Evolutionary conservation across 208 protist genomes (phyloP), one percentile per base, ranked within the genome.

Genomic region (Crithidia brevicula): DNA sequence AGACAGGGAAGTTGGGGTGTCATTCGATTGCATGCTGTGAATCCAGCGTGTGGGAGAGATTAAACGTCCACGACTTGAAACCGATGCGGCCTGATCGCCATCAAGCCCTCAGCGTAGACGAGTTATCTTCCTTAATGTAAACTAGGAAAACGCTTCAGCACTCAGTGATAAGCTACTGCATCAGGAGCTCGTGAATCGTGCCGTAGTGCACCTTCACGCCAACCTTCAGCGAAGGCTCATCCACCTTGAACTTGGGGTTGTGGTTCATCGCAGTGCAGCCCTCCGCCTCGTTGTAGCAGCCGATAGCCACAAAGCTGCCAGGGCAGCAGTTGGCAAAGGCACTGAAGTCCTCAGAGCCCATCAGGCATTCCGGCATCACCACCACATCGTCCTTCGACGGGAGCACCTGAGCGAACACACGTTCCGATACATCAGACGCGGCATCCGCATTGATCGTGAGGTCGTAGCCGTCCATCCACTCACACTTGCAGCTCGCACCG

Each of bases 341-440:
- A 15, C 45, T 63, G 66, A 91, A 91, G 68, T 91, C 85, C n/a
- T 85, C 81, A 10, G 69, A 74, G 0, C 72, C 64, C 16, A 54
- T 42, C 65, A 72, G 57, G 51, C 77, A 71, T 23, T 64, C 61
- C 0, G 69, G 54, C 16, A 69, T 13, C 1, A 73, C 63, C 13
- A 82, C 74, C 7, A 85, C 58, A 16, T 77, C 54, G n/a, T 77
- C 60, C 31, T 59, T 42, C 0, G 49, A 67, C 0, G 42, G 63
- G 20, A 86, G 25, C 15, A 83, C 62, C 38, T 72, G 53, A 56
- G 74, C 34, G 9, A 73, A 43, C 50, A 80, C 72, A 23, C 67
- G 62, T 70, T 77, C 72, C 4, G 63, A 52, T 33, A 85, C 45
- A 22, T 61, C 59, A 63, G 64, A 91, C 9, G 81, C 74, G 5